Evolutionary conservation across 2,329 filamentous ascomycete species (phyloP).

Genomic region (Celoporthe dispersa): DNA sequence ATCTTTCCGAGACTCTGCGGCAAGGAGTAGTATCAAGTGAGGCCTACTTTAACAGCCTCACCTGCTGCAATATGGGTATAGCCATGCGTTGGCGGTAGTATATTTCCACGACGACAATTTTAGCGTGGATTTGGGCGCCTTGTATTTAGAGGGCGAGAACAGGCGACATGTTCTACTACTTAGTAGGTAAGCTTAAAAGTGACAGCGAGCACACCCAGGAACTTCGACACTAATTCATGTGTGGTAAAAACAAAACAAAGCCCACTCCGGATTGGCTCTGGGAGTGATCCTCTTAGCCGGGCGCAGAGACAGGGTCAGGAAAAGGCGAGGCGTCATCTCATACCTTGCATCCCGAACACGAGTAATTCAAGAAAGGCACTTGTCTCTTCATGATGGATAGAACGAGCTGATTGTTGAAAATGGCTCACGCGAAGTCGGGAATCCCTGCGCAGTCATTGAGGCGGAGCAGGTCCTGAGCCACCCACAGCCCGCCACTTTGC

Average conservation of each 20-base stretch:
- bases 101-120: not conserved
- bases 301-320: not conserved
- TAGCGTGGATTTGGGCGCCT: too few species aligned
- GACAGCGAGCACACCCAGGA: too few species aligned
- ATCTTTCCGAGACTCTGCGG: not conserved
- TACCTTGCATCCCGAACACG: not conserved
- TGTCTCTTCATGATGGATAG: not conserved
- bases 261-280: not conserved
- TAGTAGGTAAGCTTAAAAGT: not conserved
- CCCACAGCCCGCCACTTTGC: not conserved
- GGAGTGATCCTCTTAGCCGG: not conserved
- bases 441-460: slow-evolving; percentile 5
- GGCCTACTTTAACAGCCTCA: not conserved
- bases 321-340: not conserved
- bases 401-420: not conserved
- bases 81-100: not conserved
- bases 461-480: slow-evolving; percentile 13
- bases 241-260: not conserved
- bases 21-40: not conserved
- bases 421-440: slow-evolving; percentile 4
- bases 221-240: too few species aligned
- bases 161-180: too few species aligned
- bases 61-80: not conserved
- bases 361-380: not conserved
- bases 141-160: too few species aligned